Conservation (phyloP, 2,329 filamentous ascomycete genomes). For the Pestalotiopsis sp. region DNA sequence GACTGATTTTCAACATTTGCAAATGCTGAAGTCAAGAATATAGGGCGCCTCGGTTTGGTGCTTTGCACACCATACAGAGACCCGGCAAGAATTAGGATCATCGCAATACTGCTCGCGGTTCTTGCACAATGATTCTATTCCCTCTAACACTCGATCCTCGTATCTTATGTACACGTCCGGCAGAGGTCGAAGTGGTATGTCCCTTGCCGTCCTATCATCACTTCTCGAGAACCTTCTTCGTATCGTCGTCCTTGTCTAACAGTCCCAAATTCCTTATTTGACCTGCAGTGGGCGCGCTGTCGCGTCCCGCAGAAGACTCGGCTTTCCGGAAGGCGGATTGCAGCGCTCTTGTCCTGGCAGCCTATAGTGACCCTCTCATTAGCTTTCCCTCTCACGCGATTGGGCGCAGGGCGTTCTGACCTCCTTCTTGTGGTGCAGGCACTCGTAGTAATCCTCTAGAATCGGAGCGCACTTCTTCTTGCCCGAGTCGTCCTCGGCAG, state of each 20-base stretch:
- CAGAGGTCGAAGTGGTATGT: slow-evolving; percentile 16
- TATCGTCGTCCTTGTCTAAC: slow-evolving; percentile 81
- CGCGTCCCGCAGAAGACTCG: slow-evolving; percentile 73
- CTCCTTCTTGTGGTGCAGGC: slow-evolving; percentile 98
- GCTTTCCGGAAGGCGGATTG: slow-evolving; percentile 85
- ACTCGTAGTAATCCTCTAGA: slow-evolving; percentile 98
- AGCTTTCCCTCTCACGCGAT: slow-evolving; percentile 4
- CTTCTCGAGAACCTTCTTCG: slow-evolving; percentile 58
- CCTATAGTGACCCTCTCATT: slow-evolving; percentile 50
- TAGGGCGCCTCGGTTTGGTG: not conserved
- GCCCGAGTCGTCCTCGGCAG: slow-evolving; percentile 74
- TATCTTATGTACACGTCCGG: slow-evolving; percentile 25
- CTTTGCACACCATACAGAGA: not conserved
- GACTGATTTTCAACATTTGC: not conserved
- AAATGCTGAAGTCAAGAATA: not conserved
- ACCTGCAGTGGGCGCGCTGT: slow-evolving; percentile 79
- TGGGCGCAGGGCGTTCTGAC: slow-evolving; percentile 48
- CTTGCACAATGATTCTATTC: slow-evolving; percentile 20
- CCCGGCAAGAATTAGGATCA: not conserved
- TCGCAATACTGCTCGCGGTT: not conserved
- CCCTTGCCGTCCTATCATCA: slow-evolving; percentile 12
- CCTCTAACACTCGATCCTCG: slow-evolving; percentile 18
- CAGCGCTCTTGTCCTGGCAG: slow-evolving; percentile 75
- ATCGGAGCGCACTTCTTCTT: slow-evolving; percentile 85
- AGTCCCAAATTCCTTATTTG: slow-evolving; percentile 88